Percentiles rank a stretch among this genome's conserved stretches.
These are phyloP conservation scores for Vitis rupestris DNA, from an alignment of 164 flowering plant species.

Conservation along the genomic window DNA sequence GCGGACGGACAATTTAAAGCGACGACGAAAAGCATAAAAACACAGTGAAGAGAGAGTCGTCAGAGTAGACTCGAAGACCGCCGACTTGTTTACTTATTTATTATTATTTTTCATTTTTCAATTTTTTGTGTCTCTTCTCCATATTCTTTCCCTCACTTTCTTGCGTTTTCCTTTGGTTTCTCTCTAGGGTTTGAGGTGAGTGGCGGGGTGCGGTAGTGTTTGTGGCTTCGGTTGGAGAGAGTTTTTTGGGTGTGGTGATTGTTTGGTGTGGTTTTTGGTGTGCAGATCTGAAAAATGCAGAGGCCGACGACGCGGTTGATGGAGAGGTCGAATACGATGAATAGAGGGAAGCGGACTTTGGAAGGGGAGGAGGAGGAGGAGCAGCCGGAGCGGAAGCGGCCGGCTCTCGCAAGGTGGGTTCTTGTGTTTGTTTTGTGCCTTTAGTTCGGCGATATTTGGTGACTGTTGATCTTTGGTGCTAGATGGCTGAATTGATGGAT, in stretches of 20 bases:
- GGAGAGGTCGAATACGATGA: slow-evolving; percentile 57
- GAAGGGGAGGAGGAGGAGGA: slow-evolving; percentile 55
- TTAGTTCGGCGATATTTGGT: not conserved
- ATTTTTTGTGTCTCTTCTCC: not conserved
- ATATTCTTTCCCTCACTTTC: not conserved
- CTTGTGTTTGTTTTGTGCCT: no score
- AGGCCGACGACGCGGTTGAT: slow-evolving; percentile 47
- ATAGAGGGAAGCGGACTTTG: slow-evolving; percentile 49
- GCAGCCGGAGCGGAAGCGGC: slow-evolving; percentile 63
- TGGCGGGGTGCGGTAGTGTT: not conserved
- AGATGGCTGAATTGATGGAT: no score
- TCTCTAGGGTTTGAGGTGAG: not conserved
- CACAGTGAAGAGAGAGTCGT: no score
- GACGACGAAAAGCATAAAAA: no score
- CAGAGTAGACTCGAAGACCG: no score
- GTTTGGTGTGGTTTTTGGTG: slow-evolving; percentile 5
- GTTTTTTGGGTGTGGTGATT: no score
- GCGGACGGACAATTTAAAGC: no score
- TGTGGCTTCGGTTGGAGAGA: not conserved
- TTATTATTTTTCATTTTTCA: no score
- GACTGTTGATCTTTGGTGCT: no score
- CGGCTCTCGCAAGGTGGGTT: slow-evolving; percentile 68
- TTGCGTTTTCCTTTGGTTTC: not conserved
- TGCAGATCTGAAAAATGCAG: slow-evolving; percentile 52
- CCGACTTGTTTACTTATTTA: no score